Base-by-base conservation (phyloP, 306 rosid genomes). In the Inga laurina region DNA sequence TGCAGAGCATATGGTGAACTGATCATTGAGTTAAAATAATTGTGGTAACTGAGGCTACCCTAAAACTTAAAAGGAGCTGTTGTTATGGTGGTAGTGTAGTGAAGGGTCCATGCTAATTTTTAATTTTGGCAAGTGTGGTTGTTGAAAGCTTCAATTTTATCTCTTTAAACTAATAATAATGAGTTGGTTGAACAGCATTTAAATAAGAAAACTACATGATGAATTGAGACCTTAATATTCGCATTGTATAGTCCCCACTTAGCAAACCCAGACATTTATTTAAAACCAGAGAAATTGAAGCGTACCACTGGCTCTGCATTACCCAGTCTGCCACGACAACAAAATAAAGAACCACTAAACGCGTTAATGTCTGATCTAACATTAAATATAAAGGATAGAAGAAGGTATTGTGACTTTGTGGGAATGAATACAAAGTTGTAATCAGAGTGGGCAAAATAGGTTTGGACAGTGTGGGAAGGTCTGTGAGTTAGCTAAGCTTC, bases 401-500 rank as follows among this genome's bases (percentile, higher is more conserved):
- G 61, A 51, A 49, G 64, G 32, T n/a, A 32, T 27, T 16, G 65
- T 37, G 24, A 27, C 11, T 59, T 22, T 59, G 66, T 59, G 66
- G 34, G 61, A 49, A 74, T 74, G 32, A 74, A 51, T 52, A 52
- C 8, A 32, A 32, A 16, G 46, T 72, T n/a, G 57, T 14, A 10
- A 14, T 10, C n/a, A 4, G 52, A 72, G 39, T 22, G 56, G 21
- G 0, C 21, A 71, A 78, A 64, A 24, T 27, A 13, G 32, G 71
- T 45, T 84, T 67, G 32, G 77, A 68, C 80, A 65, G 34, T 30
- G n/a, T 57, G 45, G 30, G 39, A 54, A 68, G 51, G 51, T 44
- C 14, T 3, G 43, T 4, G 46, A 7, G 73, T 74, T 75, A 37
- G 73, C 74, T 32, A 81, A 77, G 73, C 59, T 81, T 81, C 75